phyloP scores from a whole-genome alignment of 2,329 filamentous ascomycete genomes.

The Fusarium cicatricum region DNA sequence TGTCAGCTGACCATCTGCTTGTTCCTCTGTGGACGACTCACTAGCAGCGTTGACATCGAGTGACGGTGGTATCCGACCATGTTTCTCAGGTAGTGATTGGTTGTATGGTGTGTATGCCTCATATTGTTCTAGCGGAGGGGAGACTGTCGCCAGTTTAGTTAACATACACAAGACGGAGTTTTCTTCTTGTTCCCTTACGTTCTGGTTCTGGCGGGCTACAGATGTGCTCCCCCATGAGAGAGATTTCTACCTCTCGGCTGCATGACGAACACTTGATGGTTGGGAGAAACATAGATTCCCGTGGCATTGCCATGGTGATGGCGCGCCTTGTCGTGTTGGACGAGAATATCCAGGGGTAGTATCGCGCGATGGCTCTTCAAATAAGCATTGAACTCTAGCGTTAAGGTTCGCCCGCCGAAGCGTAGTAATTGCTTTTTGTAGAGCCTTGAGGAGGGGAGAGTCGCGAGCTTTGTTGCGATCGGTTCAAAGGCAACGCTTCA shows the following conservation, averaged over 20 bases:
- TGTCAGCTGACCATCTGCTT: constrained; percentile 37
- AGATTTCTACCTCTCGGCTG: constrained; percentile 79
- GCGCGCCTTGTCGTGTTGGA: constrained; percentile 9
- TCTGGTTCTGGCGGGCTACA: constrained; percentile 65
- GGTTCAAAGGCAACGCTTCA: constrained; percentile 23
- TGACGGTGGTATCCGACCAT: constrained; percentile 53
- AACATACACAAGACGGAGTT: constrained; percentile 1
- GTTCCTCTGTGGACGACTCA: constrained; percentile 45
- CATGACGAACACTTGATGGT: constrained; percentile 90
- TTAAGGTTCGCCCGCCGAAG: constrained; percentile 4
- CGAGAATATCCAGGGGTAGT: constrained; percentile 1
- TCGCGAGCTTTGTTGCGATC: constrained; percentile 14
- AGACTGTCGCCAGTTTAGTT: constrained; percentile 41
- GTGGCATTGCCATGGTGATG: constrained; percentile 58
- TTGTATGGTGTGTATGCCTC: constrained; percentile 43
- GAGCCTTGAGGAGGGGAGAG: constrained; percentile 3
- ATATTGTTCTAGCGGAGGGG: constrained; percentile 49
- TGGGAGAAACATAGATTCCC: constrained; percentile 77
- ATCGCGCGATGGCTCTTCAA: constrained; percentile 7
- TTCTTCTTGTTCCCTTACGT: constrained; percentile 47
- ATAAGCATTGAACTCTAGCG: constrained; percentile 17
- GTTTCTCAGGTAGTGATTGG: constrained; percentile 46
- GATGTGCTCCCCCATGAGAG: constrained; percentile 84
- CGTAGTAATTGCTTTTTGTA: constrained; percentile 1
- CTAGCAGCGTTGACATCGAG: constrained; percentile 63